These are phyloP conservation scores for Entrophospora sp. DNA, from an alignment of 192 early-diverging fungal species.

Conservation along the genomic window DNA sequence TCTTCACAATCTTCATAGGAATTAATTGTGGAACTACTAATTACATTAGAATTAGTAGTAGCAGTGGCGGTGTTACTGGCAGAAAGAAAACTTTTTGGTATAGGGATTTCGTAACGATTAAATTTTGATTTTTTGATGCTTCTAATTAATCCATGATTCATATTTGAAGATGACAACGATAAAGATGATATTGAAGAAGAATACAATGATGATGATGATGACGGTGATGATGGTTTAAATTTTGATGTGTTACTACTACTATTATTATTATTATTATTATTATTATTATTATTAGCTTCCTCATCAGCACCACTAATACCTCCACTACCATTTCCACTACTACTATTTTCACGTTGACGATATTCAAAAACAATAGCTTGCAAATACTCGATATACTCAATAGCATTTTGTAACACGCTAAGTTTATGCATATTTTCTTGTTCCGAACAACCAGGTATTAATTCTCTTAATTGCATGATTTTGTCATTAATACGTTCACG, in stretches of 20 bases:
- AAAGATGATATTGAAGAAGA: no score
- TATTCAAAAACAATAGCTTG: slow-evolving; percentile 19
- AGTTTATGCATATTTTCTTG: slow-evolving; percentile 65
- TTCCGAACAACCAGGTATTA: slow-evolving; percentile 62
- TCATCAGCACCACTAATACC: not conserved
- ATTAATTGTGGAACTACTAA: no score
- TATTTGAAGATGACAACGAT: no score
- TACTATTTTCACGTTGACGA: not conserved
- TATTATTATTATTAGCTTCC: not conserved
- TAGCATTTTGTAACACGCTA: slow-evolving; percentile 57
- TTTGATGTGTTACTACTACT: no score
- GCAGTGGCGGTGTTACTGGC: not conserved
- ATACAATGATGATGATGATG: no score
- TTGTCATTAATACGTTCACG: slow-evolving; percentile 81
- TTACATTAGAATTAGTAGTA: no score
- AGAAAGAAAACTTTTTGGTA: not conserved
- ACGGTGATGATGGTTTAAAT: no score
- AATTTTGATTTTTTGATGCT: slow-evolving; percentile 13
- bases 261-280: no score
- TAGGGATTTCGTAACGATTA: slow-evolving; percentile 14
- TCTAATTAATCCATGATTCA: not conserved
- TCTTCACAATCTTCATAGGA: no score
- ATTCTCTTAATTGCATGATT: slow-evolving; percentile 61
- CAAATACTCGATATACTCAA: slow-evolving; percentile 62
- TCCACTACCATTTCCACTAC: not conserved